These are phyloP conservation scores for Trypanosomatidae sp. DNA, from an alignment of 208 protist genomes.

Conservation along the genomic window DNA sequence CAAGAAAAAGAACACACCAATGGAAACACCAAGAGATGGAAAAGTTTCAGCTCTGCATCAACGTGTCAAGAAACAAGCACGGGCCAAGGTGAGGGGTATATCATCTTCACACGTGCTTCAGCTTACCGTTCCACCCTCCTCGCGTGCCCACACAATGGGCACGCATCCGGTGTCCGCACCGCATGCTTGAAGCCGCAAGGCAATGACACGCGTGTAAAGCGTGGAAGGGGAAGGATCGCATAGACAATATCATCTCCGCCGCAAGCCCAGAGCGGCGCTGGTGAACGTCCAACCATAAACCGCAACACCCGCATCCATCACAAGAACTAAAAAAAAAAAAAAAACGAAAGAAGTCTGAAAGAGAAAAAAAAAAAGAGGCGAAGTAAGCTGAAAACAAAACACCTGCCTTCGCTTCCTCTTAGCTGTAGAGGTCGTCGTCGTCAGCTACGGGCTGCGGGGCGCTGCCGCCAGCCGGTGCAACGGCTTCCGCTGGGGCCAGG, in stretches of 20 bases:
- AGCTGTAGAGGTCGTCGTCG: conserved; percentile 62
- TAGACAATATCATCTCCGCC: not conserved
- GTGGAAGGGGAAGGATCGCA: not conserved
- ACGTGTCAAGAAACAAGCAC: not conserved
- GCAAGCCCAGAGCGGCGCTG: not conserved
- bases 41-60: not conserved
- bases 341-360: not conserved
- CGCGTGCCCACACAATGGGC: no score
- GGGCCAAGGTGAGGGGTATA: not conserved
- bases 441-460: conserved; percentile 27
- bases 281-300: not conserved
- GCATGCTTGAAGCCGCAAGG: not conserved
- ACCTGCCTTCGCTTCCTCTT: conserved; percentile 2
- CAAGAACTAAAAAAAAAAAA: not conserved
- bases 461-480: conserved; percentile 18
- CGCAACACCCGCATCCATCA: not conserved
- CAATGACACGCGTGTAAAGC: not conserved
- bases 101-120: not conserved
- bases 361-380: conserved; percentile 6
- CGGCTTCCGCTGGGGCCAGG: conserved; percentile 13
- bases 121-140: not conserved
- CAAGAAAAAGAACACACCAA: conserved; percentile 6
- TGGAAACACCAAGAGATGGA: not conserved
- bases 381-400: conserved; percentile 5
- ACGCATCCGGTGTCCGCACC: not conserved